Conservation (phyloP, 257 asterid genomes). For the Fraxinus pennsylvanica region DNA sequence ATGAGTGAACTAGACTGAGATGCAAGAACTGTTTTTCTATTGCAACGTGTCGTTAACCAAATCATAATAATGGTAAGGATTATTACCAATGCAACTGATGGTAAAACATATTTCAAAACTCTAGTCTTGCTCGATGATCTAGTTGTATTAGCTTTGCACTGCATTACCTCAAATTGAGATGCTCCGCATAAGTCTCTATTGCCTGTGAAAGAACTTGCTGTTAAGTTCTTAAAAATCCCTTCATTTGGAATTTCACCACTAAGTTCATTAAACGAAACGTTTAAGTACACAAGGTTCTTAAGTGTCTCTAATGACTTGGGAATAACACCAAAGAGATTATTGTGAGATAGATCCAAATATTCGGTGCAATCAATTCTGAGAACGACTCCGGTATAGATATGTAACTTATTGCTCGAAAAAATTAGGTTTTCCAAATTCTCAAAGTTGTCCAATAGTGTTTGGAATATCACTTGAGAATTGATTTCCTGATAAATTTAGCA, state of each 20-base stretch:
- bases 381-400: conserved; percentile 19
- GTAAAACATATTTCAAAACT: neutral
- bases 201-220: no score
- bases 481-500: conserved; percentile 15
- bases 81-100: neutral
- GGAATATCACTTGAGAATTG: conserved; percentile 29
- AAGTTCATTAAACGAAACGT: no score
- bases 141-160: neutral
- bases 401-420: conserved; percentile 20
- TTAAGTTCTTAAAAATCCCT: no score
- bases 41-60: neutral
- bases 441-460: conserved; percentile 14
- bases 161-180: no score
- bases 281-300: no score
- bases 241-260: no score
- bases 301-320: no score
- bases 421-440: conserved; percentile 10
- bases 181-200: no score
- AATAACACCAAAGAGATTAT: neutral
- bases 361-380: neutral
- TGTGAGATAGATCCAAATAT: conserved; percentile 10
- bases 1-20: neutral
- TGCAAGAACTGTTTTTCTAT: neutral
- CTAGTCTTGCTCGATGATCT: neutral
- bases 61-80: neutral